Conservation (phyloP, 164 flowering plant species). For the Tinospora cordifolia region DNA sequence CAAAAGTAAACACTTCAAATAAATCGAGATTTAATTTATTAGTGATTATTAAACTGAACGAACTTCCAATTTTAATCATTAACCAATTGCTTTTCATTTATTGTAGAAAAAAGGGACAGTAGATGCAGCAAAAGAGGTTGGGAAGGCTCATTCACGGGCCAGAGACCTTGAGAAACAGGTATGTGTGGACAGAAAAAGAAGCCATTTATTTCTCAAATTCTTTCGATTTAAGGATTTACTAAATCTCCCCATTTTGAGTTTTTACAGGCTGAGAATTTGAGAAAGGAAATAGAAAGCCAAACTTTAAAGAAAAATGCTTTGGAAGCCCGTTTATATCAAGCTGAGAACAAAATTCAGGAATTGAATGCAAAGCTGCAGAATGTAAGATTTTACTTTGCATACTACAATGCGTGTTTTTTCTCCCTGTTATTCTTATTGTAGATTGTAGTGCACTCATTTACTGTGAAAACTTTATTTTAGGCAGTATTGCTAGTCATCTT, state of each 20-base stretch:
- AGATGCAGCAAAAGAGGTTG: slow-evolving; percentile 51
- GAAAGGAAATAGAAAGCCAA: slow-evolving; percentile 45
- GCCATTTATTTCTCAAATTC: no score
- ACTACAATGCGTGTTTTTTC: background rate
- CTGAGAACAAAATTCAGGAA: slow-evolving; percentile 47
- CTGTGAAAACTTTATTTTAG: background rate
- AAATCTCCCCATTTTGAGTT: slow-evolving; percentile 5
- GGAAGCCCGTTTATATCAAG: slow-evolving; percentile 38
- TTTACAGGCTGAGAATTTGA: slow-evolving; percentile 55
- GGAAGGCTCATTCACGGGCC: slow-evolving; percentile 75
- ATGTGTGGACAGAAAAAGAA: background rate
- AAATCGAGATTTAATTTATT: background rate
- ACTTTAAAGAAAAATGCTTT: slow-evolving; percentile 38
- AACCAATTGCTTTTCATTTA: background rate
- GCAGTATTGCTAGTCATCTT: background rate
- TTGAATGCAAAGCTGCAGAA: slow-evolving; percentile 43
- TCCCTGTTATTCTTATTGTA: background rate
- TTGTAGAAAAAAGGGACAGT: slow-evolving; percentile 53
- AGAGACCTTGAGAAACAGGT: slow-evolving; percentile 81
- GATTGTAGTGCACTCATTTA: background rate
- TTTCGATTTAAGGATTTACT: background rate
- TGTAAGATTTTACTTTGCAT: slow-evolving; percentile 30
- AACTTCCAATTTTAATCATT: background rate
- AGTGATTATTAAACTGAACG: background rate
- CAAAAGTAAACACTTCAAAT: background rate